Conservation (phyloP, 768 basidiomycete genomes). For the Mycena epipterygia region DNA sequence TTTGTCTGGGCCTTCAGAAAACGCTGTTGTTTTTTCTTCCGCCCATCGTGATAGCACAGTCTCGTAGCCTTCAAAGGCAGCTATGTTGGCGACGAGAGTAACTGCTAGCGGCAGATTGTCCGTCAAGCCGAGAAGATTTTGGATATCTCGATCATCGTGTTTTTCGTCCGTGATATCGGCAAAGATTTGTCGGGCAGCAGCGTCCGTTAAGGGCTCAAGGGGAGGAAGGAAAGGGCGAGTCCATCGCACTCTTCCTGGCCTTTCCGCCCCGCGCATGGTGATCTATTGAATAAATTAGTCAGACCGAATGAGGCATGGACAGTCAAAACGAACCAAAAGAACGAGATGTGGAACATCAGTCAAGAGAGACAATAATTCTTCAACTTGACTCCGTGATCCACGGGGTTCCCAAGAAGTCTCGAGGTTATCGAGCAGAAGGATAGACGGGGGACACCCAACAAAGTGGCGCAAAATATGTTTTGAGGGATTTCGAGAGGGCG, state of each 20-base stretch:
- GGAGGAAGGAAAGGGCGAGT: conserved; percentile 18
- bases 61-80: conserved; percentile 20
- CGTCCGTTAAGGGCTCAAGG: conserved; percentile 14
- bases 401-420: conserved; percentile 25
- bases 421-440: conserved; percentile 28
- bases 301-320: neutral
- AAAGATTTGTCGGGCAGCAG: conserved; percentile 10
- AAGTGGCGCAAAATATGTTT: conserved; percentile 16
- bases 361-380: conserved; percentile 28
- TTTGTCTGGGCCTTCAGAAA: conserved; percentile 27
- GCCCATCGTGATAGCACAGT: conserved; percentile 18
- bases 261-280: conserved; percentile 24
- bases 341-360: conserved; percentile 17
- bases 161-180: conserved; percentile 10
- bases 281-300: conserved; percentile 6
- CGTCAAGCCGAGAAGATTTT: conserved; percentile 4
- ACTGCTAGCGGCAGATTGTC: conserved; percentile 18
- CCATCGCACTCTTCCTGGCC: conserved; percentile 18
- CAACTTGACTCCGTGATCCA: conserved; percentile 5
- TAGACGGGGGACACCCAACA: neutral
- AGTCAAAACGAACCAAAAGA: conserved; percentile 9
- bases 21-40: conserved; percentile 16
- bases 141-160: neutral
- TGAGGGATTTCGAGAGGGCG: neutral
- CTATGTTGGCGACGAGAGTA: conserved; percentile 19